A percentile compares a stretch with the other conserved stretches of the same genome.
Conservation (phyloP, 1,139 yeast genomes). For the Yamadazyma jaroonii region DNA sequence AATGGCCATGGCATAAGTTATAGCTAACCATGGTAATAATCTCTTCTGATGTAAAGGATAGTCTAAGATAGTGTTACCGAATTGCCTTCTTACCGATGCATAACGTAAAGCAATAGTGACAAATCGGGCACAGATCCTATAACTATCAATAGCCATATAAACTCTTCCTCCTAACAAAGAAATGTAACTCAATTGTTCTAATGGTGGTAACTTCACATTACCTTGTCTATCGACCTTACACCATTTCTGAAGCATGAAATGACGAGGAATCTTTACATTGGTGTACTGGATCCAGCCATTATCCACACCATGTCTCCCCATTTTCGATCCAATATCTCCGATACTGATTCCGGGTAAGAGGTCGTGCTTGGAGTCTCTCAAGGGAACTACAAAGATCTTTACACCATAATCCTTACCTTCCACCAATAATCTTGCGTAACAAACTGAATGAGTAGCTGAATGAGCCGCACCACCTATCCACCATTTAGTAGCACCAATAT, state of each 20-base stretch:
- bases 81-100: slow-evolving; percentile 47
- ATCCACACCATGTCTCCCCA: slow-evolving; percentile 51
- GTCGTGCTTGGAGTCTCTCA: slow-evolving; percentile 44
- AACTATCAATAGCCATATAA: slow-evolving; percentile 43
- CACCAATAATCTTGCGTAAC: slow-evolving; percentile 44
- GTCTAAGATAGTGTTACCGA: slow-evolving; percentile 44
- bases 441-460: slow-evolving; percentile 44
- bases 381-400: slow-evolving; percentile 48
- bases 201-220: slow-evolving; percentile 41
- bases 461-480: slow-evolving; percentile 55
- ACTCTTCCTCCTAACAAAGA: slow-evolving; percentile 48
- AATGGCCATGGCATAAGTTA: slow-evolving; percentile 39
- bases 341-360: slow-evolving; percentile 42
- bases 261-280: slow-evolving; percentile 43
- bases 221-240: slow-evolving; percentile 42
- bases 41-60: slow-evolving; percentile 49
- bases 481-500: slow-evolving; percentile 51
- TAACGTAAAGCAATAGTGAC: slow-evolving; percentile 44
- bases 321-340: slow-evolving; percentile 50
- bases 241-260: slow-evolving; percentile 48
- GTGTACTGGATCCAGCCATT: slow-evolving; percentile 52
- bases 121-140: slow-evolving; percentile 40
- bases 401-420: slow-evolving; percentile 48
- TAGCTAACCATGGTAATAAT: slow-evolving; percentile 44
- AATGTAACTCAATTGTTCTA: slow-evolving; percentile 47